These are phyloP conservation scores for Candolleomyces efflorescens DNA, from an alignment of 768 basidiomycete species.

Conservation along the genomic window DNA sequence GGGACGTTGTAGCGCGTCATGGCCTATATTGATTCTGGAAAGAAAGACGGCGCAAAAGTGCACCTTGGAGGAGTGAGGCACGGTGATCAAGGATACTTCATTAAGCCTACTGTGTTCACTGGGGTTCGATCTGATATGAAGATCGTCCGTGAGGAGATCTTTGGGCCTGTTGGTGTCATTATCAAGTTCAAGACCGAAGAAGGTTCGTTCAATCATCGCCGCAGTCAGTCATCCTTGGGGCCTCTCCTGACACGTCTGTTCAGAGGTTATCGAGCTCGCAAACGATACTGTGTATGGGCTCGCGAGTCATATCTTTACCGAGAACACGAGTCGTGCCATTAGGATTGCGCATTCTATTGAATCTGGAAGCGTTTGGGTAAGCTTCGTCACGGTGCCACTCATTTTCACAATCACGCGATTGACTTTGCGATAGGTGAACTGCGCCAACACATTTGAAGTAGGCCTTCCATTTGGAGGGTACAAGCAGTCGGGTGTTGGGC, in stretches of 20 bases:
- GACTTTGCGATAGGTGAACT: slow-evolving; percentile 40
- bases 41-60: slow-evolving; percentile 63
- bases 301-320: slow-evolving; percentile 71
- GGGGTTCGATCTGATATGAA: slow-evolving; percentile 65
- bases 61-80: slow-evolving; percentile 61
- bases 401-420: too few relatives aligned
- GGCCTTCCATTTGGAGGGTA: slow-evolving; percentile 66
- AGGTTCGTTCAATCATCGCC: slow-evolving; percentile 16
- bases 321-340: slow-evolving; percentile 63
- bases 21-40: slow-evolving; percentile 75
- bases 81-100: slow-evolving; percentile 52
- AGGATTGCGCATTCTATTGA: slow-evolving; percentile 59
- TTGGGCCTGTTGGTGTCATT: slow-evolving; percentile 75
- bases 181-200: slow-evolving; percentile 71
- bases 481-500: slow-evolving; percentile 71
- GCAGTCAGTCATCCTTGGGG: neutral
- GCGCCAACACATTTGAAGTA: slow-evolving; percentile 37
- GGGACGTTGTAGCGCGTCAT: slow-evolving; percentile 60
- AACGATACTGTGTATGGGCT: slow-evolving; percentile 81
- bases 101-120: slow-evolving; percentile 73
- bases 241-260: neutral
- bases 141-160: slow-evolving; percentile 74
- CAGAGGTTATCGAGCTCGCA: slow-evolving; percentile 52
- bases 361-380: slow-evolving; percentile 61
- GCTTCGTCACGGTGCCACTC: too few relatives aligned